Evolutionary conservation across 1,284 basidiomycete genomes (phyloP).

Genomic region (Ganoderma boninense): DNA sequence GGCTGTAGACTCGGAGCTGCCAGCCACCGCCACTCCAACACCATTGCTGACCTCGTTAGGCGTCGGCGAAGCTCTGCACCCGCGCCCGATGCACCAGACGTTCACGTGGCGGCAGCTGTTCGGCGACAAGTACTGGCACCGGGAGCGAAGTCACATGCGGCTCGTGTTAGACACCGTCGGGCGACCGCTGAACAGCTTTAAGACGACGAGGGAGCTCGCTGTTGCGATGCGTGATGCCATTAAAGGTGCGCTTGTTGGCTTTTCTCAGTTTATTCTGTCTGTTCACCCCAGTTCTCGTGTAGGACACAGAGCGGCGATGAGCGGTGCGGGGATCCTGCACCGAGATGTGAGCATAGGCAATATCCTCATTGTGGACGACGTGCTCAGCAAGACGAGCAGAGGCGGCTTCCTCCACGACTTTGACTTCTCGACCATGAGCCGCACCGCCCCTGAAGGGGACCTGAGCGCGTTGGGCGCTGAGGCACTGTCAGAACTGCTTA

Average conservation of each 20-base stretch:
- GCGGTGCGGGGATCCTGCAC: conserved; percentile 14
- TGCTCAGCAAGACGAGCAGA: too few relatives aligned
- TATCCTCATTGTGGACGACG: conserved; percentile 14
- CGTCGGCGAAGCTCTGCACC: background rate
- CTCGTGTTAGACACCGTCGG: conserved; percentile 26
- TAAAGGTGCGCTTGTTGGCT: conserved; percentile 13
- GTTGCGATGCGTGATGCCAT: conserved; percentile 27
- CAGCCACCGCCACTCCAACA: background rate
- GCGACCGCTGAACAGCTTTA: conserved; percentile 20
- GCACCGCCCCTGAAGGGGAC: background rate
- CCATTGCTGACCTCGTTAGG: background rate
- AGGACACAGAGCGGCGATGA: conserved; percentile 17
- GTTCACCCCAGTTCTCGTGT: background rate
- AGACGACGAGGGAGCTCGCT: conserved; percentile 26
- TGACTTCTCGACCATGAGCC: conserved; percentile 21
- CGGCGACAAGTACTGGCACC: background rate
- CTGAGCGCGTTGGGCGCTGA: background rate
- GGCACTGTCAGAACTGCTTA: background rate
- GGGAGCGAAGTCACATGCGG: conserved; percentile 29
- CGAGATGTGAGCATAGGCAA: conserved; percentile 23
- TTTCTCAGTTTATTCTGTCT: too few relatives aligned
- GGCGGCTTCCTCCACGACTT: conserved; percentile 26
- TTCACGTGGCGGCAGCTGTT: conserved; percentile 11
- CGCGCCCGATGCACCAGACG: conserved; percentile 15
- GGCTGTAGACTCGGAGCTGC: background rate